These are phyloP conservation scores for Lolium rigidum DNA, from an alignment of 176 grass and related monocot genomes.

Conservation along the genomic window DNA sequence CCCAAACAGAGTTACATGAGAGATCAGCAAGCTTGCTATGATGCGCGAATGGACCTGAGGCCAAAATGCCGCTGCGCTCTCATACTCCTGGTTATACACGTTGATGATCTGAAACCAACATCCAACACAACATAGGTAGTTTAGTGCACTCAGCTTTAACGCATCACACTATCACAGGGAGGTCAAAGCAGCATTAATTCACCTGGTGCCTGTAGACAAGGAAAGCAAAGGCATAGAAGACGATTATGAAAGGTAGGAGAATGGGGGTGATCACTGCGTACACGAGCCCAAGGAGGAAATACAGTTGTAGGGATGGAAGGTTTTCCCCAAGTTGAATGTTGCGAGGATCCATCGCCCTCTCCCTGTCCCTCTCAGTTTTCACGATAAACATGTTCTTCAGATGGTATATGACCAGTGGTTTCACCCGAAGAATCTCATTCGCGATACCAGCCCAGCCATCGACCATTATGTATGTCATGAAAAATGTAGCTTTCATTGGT, in stretches of 20 bases:
- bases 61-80: constrained; percentile 92
- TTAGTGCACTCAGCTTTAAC: not conserved
- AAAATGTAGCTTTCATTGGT: constrained; percentile 99
- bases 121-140: constrained; percentile 2
- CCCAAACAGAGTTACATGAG: constrained; percentile 78
- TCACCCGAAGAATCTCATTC: constrained; percentile 88
- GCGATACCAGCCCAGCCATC: constrained; percentile 96
- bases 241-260: constrained; percentile 89
- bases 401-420: constrained; percentile 84
- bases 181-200: constrained; percentile 27
- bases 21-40: constrained; percentile 87
- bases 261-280: constrained; percentile 85
- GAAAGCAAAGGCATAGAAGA: constrained; percentile 93
- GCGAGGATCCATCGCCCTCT: constrained; percentile 88
- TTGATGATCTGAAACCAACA: constrained; percentile 83
- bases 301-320: constrained; percentile 85
- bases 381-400: constrained; percentile 97
- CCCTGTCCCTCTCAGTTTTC: constrained; percentile 87
- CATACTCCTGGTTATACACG: constrained; percentile 97
- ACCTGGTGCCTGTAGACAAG: constrained; percentile 98
- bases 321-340: constrained; percentile 87
- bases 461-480: constrained; percentile 99
- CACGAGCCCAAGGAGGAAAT: constrained; percentile 93
- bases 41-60: constrained; percentile 89
- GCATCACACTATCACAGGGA: not conserved